phyloP scores from a whole-genome alignment of 1,139 yeast genomes.

The Chernovozyma aurita region DNA sequence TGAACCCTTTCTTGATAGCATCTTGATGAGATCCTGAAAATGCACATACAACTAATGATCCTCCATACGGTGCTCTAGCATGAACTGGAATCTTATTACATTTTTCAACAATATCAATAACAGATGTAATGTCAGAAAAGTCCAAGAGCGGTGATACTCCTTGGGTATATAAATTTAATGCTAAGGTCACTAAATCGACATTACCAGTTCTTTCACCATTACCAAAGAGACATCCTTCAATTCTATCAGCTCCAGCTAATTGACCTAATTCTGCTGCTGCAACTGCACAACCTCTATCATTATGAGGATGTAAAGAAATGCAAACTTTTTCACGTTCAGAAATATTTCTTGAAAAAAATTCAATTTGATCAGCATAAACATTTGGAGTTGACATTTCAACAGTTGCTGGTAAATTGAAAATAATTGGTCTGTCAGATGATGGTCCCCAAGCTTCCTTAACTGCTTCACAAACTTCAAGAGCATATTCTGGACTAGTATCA shows the following conservation, averaged over 20 bases:
- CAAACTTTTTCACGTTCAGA: conserved; percentile 81
- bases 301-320: conserved; percentile 91
- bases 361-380: conserved; percentile 94
- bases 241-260: conserved; percentile 95
- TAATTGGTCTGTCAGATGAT: conserved; percentile 73
- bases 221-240: conserved; percentile 96
- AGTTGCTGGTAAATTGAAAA: conserved; percentile 97
- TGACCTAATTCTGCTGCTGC: conserved; percentile 95
- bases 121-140: conserved; percentile 75
- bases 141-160: conserved; percentile 86
- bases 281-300: conserved; percentile 96
- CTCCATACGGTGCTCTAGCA: conserved; percentile 95
- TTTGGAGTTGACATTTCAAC: conserved; percentile 95
- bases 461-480: conserved; percentile 88
- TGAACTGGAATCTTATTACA: conserved; percentile 94
- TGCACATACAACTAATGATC: conserved; percentile 93
- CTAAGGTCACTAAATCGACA: conserved; percentile 90
- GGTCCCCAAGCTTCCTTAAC: conserved; percentile 94
- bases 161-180: conserved; percentile 89
- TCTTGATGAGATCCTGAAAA: conserved; percentile 97
- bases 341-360: conserved; percentile 76
- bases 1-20: conserved; percentile 95
- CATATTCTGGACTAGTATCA: conserved; percentile 82
- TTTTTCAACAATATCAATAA: conserved; percentile 84
- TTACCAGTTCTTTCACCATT: conserved; percentile 99